Base-by-base conservation (phyloP, 2,329 filamentous ascomycete genomes). In the Eutypella sp. region DNA sequence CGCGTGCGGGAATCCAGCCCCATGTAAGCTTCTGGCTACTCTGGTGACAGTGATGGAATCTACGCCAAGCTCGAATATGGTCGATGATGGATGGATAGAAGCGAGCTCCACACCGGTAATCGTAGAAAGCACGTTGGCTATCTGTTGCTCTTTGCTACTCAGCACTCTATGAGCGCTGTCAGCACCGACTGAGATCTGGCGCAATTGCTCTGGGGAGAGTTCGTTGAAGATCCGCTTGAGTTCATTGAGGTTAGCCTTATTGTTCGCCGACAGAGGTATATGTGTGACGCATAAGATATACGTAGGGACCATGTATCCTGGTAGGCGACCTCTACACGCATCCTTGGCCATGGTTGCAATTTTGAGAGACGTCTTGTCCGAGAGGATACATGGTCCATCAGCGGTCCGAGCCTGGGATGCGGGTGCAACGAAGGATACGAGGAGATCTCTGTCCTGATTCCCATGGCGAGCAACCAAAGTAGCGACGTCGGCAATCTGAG, bases 251-350 rank as follows among this genome's bases (percentile, higher is more conserved):
- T 96, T 90, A 0, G 86, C 85, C 61, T 96, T 96, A 66, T 96
- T 96, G 63, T 96, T 96, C 6, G 87, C 72, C 1, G 89, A 95
- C 0, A 96, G 72, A 0, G 91, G 91, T 44, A 96, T 82, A 7
- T 70, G 74, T 0, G 82, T 76, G 7, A 96, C 67, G 3, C 78
- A 78, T 20, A 96, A 70, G 47, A 95, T 82, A 58, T 93, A 88
- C 0, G 89, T 91, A 1, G 91, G 92, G 2, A 96, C 79, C 91
- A 96, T 96, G 62, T 96, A 96, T 0, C 76, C 78, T 0, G 91
- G 87, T 3, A 96, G 74, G 19, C 73, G 80, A 2, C 78, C 70
- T 27, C 78, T 77, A 55, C 90, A 96, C n/a, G 81, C 78, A 20
- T 76, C 69, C 52, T 75, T 75, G 5, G 82, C 78, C 3, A 62